phyloP scores from a whole-genome alignment of 2,329 filamentous ascomycete species.

The Fusarium mexicanum region DNA sequence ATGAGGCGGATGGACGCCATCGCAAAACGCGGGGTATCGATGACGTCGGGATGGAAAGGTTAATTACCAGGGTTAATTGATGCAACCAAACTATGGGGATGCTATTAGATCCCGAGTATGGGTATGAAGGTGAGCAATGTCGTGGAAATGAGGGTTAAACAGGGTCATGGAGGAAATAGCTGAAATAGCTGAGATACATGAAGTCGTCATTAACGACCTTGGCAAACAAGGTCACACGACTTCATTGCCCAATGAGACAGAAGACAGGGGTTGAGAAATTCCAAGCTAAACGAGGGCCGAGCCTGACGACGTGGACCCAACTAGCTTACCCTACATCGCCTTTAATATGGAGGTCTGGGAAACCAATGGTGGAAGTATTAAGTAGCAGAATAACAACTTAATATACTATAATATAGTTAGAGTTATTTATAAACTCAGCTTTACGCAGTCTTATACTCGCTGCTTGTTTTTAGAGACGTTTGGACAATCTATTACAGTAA shows the following conservation, averaged over 20 bases:
- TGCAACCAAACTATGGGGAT: no score
- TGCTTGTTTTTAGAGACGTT: rapidly evolving
- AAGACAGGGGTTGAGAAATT: neutral
- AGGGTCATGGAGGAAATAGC: neutral
- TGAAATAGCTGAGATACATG: neutral
- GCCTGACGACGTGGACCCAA: rapidly evolving
- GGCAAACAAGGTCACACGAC: neutral
- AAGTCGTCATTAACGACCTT: neutral
- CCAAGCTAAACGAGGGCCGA: neutral
- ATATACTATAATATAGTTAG: rapidly evolving
- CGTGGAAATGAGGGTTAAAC: neutral
- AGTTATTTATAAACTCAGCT: rapidly evolving
- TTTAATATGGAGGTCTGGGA: rapidly evolving
- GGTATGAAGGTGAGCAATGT: neutral
- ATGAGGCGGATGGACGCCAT: conserved; percentile 28
- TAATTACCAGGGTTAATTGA: neutral
- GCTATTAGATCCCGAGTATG: neutral
- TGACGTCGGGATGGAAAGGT: conserved; percentile 1
- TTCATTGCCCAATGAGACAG: neutral
- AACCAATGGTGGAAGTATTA: neutral
- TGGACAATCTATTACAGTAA: rapidly evolving
- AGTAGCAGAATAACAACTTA: rapidly evolving
- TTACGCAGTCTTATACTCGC: rapidly evolving
- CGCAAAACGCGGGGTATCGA: conserved; percentile 8
- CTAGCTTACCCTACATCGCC: neutral